Conservation (phyloP, 805 yeast species). For the Metschnikowia colocasiae region DNA sequence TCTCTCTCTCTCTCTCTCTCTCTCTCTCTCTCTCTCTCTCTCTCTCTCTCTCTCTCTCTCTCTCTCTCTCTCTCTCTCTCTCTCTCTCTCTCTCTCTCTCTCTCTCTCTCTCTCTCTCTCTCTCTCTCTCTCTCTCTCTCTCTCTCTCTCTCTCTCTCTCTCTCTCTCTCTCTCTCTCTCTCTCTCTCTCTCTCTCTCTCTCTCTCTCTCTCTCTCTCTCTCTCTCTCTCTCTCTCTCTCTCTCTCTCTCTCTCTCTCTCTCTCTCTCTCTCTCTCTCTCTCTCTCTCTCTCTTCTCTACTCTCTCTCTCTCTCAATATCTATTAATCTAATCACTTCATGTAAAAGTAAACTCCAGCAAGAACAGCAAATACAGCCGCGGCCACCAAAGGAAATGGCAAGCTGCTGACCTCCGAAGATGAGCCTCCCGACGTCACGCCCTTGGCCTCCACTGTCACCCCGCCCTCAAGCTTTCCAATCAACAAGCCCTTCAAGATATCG, state of each 20-base stretch:
- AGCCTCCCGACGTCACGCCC: conserved; percentile 12
- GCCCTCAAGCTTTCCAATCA: conserved; percentile 78
- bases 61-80: background rate
- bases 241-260: conserved; percentile 1
- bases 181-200: background rate
- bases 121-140: background rate
- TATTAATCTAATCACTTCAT: conserved; percentile 10
- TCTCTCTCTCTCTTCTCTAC: background rate
- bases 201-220: background rate
- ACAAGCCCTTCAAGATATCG: conserved; percentile 62
- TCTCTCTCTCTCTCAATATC: background rate
- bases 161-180: background rate
- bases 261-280: background rate
- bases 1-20: background rate
- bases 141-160: background rate
- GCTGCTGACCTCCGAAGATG: conserved; percentile 14
- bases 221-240: conserved; percentile 1
- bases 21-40: conserved; percentile 3
- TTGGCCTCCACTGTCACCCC: conserved; percentile 35
- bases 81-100: background rate
- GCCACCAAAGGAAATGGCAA: conserved; percentile 20
- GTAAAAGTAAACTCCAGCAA: conserved; percentile 21
- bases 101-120: background rate
- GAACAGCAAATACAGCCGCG: conserved; percentile 16
- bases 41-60: background rate